Base-by-base conservation (phyloP, 108 stramenopile genomes). In the Pseudonitzschia delicatissima region DNA sequence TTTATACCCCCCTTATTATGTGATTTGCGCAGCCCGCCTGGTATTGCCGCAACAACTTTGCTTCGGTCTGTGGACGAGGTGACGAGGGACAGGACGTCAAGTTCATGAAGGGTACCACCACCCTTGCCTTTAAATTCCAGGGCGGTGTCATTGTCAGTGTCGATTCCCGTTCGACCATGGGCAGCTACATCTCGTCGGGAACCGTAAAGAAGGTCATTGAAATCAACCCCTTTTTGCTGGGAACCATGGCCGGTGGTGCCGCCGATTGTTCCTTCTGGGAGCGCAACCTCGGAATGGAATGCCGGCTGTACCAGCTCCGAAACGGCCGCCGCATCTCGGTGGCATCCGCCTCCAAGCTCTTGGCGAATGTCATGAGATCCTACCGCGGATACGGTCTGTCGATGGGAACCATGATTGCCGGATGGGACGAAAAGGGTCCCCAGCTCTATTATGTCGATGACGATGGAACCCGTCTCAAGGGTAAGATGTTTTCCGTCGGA, bases 221-320 rank as follows among this genome's bases (percentile, higher is more conserved):
- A 77, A 98, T 99, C 86, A 99, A 98, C 69, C 96, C 97, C 17
- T 99, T 96, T 66, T 84, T 99, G 32, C 84, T 99, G 7, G 99
- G 98, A 31, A 99, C 99, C 58, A 99, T 99, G 99, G 99, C 98
- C 28, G 98, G 95, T 34, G 92, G 95, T 35, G 99, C 99, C 36
- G 99, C 99, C 45, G 99, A 99, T 78, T 99, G 99, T 79, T 86
- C 87, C 69, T 99, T 98, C 71, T 99, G 99, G 99, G 98, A 99
- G 71, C 88, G 99, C 15, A 97, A 98, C 78, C 76, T 99, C 48
- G 95, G 95, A 23, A 90, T 82, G 83, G 94, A 99, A 74, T 99
- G 99, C 74, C 96, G 98, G 21, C 55, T 99, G 79, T 98, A 94
- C 69, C 96, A 99, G 73, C 82, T 99, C 63, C 81, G 96, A 47